phyloP scores from a whole-genome alignment of 306 rosid species.

The Vigna angularis region DNA sequence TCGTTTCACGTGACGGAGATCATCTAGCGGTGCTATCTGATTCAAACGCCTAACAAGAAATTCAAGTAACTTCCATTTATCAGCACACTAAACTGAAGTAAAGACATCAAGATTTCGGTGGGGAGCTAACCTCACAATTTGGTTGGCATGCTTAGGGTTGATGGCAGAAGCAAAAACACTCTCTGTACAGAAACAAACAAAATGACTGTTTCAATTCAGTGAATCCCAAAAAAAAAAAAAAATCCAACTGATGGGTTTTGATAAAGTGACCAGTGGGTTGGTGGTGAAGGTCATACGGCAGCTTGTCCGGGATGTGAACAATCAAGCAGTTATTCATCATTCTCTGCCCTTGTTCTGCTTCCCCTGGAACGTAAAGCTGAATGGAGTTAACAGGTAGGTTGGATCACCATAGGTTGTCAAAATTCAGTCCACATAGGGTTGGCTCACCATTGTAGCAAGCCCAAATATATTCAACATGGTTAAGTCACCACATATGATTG shows the following conservation, averaged over 20 bases:
- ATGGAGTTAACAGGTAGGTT: neutral
- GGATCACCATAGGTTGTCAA: neutral
- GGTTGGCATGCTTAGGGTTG: conserved; percentile 74
- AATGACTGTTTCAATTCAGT: neutral
- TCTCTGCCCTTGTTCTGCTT: neutral
- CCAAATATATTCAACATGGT: neutral
- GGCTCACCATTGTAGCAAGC: neutral
- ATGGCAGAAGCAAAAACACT: conserved; percentile 67
- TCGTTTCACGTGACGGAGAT: conserved; percentile 80
- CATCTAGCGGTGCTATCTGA: conserved; percentile 70
- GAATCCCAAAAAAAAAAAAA: neutral
- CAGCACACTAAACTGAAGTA: conserved; percentile 2
- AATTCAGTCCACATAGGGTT: neutral
- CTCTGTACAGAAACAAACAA: conserved; percentile 45
- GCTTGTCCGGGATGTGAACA: conserved; percentile 69
- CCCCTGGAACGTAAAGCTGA: neutral
- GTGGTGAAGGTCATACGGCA: conserved; percentile 60
- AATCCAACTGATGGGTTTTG: neutral
- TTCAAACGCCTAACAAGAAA: conserved; percentile 66
- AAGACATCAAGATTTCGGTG: neutral
- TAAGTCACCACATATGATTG: neutral
- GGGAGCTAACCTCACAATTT: conserved; percentile 70
- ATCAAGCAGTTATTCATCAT: conserved; percentile 42
- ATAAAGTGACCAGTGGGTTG: conserved; percentile 70
- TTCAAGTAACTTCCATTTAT: conserved; percentile 2